A percentile compares a stretch with the other conserved stretches of the same genome.
phyloP scores from a whole-genome alignment of 2,329 filamentous ascomycete genomes.

The Verticillium alfalfae region DNA sequence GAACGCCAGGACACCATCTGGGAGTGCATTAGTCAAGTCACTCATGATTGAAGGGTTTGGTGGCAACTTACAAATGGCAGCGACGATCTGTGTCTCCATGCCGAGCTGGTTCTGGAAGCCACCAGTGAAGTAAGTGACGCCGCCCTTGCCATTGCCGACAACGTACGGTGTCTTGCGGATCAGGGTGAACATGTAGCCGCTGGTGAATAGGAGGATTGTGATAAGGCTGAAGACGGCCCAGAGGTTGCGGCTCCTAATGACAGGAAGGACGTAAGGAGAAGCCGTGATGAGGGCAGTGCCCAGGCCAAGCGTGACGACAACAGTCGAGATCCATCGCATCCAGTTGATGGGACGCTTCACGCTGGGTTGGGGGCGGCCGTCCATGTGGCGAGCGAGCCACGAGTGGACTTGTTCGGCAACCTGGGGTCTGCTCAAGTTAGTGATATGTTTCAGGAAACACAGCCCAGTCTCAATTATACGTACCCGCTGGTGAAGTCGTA shows the following conservation, averaged over 20 bases:
- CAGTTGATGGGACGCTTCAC: slow-evolving; percentile 86
- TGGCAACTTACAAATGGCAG: slow-evolving; percentile 74
- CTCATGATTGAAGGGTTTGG: background rate
- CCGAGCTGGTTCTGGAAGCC: slow-evolving; percentile 94
- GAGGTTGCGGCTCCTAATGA: slow-evolving; percentile 84
- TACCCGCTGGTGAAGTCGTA: slow-evolving; percentile 84
- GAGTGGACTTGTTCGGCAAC: slow-evolving; percentile 71
- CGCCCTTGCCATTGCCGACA: slow-evolving; percentile 74
- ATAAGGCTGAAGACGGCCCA: slow-evolving; percentile 92
- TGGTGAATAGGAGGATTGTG: slow-evolving; percentile 85
- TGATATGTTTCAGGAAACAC: background rate
- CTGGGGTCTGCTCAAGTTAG: slow-evolving; percentile 49
- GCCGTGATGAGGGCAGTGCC: slow-evolving; percentile 65
- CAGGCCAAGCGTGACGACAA: slow-evolving; percentile 63
- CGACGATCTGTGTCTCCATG: slow-evolving; percentile 91
- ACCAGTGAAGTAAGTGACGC: slow-evolving; percentile 81
- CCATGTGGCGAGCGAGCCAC: slow-evolving; percentile 76
- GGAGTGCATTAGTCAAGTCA: slow-evolving; percentile 35
- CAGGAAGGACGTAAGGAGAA: slow-evolving; percentile 72
- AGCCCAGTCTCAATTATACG: slow-evolving; percentile 18
- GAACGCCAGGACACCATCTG: slow-evolving; percentile 72
- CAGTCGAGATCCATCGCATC: slow-evolving; percentile 62
- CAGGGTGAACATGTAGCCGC: slow-evolving; percentile 99
- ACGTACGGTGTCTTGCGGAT: slow-evolving; percentile 96
- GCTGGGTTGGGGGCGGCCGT: slow-evolving; percentile 71